Percentiles rank a stretch among this genome's conserved stretches.
Evolutionary conservation across 2,329 filamentous ascomycete genomes (phyloP).

Genomic region (Scortechinia acanthostroma): DNA sequence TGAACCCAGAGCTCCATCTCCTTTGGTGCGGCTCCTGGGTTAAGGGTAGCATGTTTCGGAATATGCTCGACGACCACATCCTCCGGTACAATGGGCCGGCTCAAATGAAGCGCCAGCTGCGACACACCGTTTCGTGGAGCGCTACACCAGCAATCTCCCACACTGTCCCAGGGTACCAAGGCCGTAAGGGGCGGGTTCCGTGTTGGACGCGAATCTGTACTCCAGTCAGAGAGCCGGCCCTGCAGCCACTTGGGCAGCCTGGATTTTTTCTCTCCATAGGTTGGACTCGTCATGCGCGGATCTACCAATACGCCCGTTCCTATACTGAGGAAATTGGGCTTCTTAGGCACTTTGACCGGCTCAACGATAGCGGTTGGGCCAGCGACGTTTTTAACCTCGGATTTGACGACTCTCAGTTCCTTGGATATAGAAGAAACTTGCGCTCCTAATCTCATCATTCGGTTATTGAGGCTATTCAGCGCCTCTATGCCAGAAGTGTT

Average conservation of each 20-base stretch:
- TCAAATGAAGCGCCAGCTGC: neutral
- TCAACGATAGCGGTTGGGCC: neutral
- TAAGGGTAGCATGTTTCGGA: neutral
- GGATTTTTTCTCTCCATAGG: neutral
- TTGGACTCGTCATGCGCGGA: neutral
- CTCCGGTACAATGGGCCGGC: neutral
- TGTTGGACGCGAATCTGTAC: neutral
- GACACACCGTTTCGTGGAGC: neutral
- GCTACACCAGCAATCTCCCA: neutral
- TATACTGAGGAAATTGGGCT: neutral
- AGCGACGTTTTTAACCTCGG: neutral
- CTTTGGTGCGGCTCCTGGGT: neutral
- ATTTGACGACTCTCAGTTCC: neutral
- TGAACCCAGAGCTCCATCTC: slow-evolving; percentile 2
- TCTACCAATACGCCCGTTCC: neutral
- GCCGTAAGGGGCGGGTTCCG: neutral
- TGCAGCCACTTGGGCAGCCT: neutral
- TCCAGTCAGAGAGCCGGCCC: too few species aligned
- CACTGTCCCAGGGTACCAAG: neutral
- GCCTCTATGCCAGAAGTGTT: neutral
- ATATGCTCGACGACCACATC: neutral
- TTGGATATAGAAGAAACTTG: neutral
- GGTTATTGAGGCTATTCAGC: neutral
- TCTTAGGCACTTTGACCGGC: neutral
- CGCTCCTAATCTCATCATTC: neutral